Evolutionary conservation across 257 asterid species (phyloP).

Genomic region (Salvia hispanica): DNA sequence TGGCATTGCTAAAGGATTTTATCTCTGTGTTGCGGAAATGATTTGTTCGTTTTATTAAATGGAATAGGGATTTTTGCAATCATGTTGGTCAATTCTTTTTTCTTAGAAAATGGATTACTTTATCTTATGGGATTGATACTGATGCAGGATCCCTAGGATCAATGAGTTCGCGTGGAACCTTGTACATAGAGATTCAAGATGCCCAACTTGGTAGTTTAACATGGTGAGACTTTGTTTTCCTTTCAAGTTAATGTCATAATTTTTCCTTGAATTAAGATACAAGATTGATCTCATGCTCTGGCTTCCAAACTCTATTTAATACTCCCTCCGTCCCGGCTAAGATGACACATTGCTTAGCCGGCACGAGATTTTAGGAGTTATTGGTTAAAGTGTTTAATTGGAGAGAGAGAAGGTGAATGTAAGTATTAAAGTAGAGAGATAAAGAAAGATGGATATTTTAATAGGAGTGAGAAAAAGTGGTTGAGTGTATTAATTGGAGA

Average conservation of each 20-base stretch:
- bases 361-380: no score
- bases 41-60: background rate
- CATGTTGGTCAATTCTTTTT: no score
- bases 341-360: no score
- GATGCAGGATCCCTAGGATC: constrained; percentile 83
- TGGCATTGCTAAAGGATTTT: background rate
- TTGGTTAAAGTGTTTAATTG: no score
- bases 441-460: no score
- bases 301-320: background rate
- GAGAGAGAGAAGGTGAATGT: no score
- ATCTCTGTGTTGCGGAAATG: background rate
- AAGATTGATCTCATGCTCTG: constrained; percentile 17
- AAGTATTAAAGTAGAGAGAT: no score
- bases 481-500: no score
- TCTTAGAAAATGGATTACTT: background rate
- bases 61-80: background rate
- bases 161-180: constrained; percentile 73
- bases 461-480: no score
- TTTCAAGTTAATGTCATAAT: background rate
- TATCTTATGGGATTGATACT: constrained; percentile 23
- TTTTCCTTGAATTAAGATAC: constrained; percentile 31
- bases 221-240: constrained; percentile 60
- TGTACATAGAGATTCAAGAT: constrained; percentile 54
- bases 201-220: constrained; percentile 48
- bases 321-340: no score